Base-by-base conservation (phyloP, 345 rosid species). In the Gossypium rotundifolium region DNA sequence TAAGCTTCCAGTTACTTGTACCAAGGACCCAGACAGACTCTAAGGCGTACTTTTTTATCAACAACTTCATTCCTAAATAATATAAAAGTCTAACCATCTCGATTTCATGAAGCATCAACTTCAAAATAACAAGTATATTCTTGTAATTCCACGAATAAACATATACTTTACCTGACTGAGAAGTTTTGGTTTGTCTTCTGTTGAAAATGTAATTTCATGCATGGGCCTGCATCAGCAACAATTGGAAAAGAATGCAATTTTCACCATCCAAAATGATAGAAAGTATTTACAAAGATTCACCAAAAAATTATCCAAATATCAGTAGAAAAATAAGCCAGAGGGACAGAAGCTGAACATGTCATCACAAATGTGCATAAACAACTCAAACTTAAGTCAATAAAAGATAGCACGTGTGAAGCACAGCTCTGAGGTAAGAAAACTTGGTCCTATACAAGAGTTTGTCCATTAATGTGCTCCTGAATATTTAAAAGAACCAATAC, bases 111-210 rank as follows among this genome's bases (percentile, higher is more conserved):
- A 75, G 75, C 23, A 33, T 33, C 40, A 72, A 51, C 10, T 63
- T 64, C 46, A 63, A 46, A 33, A 33, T 33, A 33, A 33, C 40
- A 33, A 33, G 40, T 33, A 5, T 33, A 33, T 33, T 33, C 40
- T 33, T 33, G 40, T 33, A 33, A 5, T 33, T 33, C 40, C 55
- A 71, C 73, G 55, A 49, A 63, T 70, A 59, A 63, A 71, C 25
- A n/a, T n/a, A 78, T 77, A 33, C 54, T 46, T 72, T 82, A 90
- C 99, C 98, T 91, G 96, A 87, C 93, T 91, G 62, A 95, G 93
- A 81, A 92, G 99, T 77, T 89, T 92, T 78, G 97, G 99, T 84
- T 90, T 95, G 91, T 95, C 96, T 62, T 88, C 90, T 10, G 97
- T 80, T 67, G 97, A 90, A 78, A 92, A 92, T 10, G 99, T 92